phyloP scores from a whole-genome alignment of 1,284 basidiomycete genomes.

The Neolentinus lepideus region DNA sequence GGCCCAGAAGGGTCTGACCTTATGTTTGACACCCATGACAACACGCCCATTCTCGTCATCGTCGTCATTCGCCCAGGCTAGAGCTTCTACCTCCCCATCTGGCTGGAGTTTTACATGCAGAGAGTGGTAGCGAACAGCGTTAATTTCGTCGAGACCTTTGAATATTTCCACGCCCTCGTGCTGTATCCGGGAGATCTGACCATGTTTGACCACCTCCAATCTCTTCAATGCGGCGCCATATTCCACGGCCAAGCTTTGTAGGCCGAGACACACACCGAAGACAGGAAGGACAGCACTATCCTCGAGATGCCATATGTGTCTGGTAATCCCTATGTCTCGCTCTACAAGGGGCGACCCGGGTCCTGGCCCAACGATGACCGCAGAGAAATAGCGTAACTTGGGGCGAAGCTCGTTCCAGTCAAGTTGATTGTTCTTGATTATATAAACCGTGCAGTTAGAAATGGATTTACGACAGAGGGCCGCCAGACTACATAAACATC shows the following conservation, averaged over 20 bases:
- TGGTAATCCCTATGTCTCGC: constrained; percentile 60
- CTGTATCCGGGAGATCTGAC: constrained; percentile 65
- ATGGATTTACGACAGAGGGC: constrained; percentile 54
- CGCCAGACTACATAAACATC: constrained; percentile 41
- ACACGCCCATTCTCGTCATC: constrained; percentile 52
- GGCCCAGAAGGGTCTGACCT: constrained; percentile 74
- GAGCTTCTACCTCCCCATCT: constrained; percentile 42
- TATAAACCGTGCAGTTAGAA: constrained; percentile 50
- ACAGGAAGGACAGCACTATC: constrained; percentile 55
- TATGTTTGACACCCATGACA: constrained; percentile 67
- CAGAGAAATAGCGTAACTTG: constrained; percentile 53
- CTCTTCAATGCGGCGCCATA: constrained; percentile 58
- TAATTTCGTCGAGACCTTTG: constrained; percentile 46
- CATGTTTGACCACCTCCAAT: constrained; percentile 67
- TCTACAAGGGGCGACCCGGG: constrained; percentile 69
- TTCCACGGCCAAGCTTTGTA: constrained; percentile 83
- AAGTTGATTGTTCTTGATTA: constrained; percentile 66
- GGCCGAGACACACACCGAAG: constrained; percentile 88
- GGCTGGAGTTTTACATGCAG: constrained; percentile 47
- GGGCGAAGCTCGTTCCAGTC: constrained; percentile 40
- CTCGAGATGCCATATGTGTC: constrained; percentile 56
- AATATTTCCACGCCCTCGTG: constrained; percentile 60
- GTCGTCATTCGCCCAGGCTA: constrained; percentile 65
- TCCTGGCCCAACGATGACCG: constrained; percentile 71
- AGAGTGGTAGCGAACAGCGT: constrained; percentile 85